Conservation (phyloP, 345 rosid genomes). For the Linum trigynum region DNA sequence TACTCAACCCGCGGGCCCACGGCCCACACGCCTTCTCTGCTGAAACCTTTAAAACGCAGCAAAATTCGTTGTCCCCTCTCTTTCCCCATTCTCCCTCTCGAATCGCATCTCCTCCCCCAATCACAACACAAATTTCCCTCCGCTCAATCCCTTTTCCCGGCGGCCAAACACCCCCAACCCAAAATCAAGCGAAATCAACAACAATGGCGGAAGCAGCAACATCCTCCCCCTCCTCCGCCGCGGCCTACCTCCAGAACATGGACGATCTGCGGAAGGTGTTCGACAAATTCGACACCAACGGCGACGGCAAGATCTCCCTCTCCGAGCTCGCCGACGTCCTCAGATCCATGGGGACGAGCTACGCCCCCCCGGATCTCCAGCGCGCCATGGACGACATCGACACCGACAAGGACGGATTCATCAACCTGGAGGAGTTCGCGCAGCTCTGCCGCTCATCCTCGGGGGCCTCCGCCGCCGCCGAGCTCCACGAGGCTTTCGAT, state of each 20-base stretch:
- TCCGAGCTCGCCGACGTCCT: constrained; percentile 56
- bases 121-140: too few species aligned
- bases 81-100: too few species aligned
- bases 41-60: too few species aligned
- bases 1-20: too few species aligned
- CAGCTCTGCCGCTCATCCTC: constrained; percentile 46
- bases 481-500: constrained; percentile 83
- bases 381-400: constrained; percentile 71
- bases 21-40: too few species aligned
- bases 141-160: too few species aligned
- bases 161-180: too few species aligned
- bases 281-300: constrained; percentile 69
- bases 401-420: constrained; percentile 64
- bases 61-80: too few species aligned
- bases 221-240: background rate
- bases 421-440: constrained; percentile 54
- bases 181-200: background rate
- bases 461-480: constrained; percentile 23
- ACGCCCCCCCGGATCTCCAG: constrained; percentile 35
- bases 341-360: constrained; percentile 49
- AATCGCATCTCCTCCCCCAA: too few species aligned
- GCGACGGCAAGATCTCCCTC: constrained; percentile 83
- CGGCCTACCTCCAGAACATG: background rate
- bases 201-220: background rate
- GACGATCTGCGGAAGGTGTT: constrained; percentile 57